A percentile compares a stretch with the other conserved stretches of the same genome.
Conservation (phyloP, 345 rosid species). For the Hibiscus tridactylites region DNA sequence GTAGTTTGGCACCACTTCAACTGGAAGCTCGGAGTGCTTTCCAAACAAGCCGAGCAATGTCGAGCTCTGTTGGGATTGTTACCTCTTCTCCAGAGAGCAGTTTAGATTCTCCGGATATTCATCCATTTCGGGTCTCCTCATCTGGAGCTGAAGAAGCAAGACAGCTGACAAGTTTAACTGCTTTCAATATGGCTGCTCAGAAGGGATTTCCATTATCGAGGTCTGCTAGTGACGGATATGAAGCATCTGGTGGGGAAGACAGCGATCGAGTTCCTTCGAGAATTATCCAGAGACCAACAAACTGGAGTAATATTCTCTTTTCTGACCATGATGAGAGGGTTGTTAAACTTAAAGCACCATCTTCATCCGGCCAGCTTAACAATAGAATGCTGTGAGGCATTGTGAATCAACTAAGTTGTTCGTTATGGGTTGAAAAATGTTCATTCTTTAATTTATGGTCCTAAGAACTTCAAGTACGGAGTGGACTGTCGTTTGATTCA, state of each 20-base stretch:
- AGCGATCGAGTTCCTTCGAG: constrained; percentile 87
- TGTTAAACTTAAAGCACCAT: constrained; percentile 24
- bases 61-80: constrained; percentile 53
- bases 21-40: constrained; percentile 89
- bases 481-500: constrained; percentile 3
- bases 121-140: constrained; percentile 72
- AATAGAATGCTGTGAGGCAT: constrained; percentile 33
- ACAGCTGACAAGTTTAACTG: constrained; percentile 46
- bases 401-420: background rate
- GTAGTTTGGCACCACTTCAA: constrained; percentile 84
- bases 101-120: constrained; percentile 85
- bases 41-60: constrained; percentile 87
- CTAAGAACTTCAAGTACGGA: constrained; percentile 5
- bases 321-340: constrained; percentile 42
- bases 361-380: constrained; percentile 34
- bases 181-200: constrained; percentile 36
- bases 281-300: constrained; percentile 50
- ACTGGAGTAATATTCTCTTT: constrained; percentile 49
- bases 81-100: constrained; percentile 97
- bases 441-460: constrained; percentile 49
- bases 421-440: background rate
- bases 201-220: constrained; percentile 69
- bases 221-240: constrained; percentile 89
- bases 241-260: constrained; percentile 97
- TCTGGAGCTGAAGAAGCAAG: constrained; percentile 70